Conservation (phyloP, 306 rosid species). For the Rubus idaeus region DNA sequence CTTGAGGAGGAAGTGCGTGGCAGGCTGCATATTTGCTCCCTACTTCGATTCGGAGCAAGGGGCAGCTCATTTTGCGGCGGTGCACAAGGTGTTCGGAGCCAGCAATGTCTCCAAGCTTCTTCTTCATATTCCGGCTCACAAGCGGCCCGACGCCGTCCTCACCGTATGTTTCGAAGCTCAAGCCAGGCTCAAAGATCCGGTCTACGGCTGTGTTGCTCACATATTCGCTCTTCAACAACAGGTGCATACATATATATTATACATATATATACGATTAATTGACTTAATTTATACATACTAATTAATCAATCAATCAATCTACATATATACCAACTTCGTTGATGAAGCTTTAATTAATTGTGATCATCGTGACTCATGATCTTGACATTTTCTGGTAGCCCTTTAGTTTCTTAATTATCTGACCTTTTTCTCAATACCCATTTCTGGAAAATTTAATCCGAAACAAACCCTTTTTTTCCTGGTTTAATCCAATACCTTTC, state of each 20-base stretch:
- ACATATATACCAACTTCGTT: slow-evolving; percentile 5
- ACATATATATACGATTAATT: background rate
- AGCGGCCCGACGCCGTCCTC: slow-evolving; percentile 81
- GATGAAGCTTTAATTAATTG: background rate
- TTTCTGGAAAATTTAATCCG: background rate
- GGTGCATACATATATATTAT: slow-evolving; percentile 33
- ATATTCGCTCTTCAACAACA: slow-evolving; percentile 93
- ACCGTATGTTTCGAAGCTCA: slow-evolving; percentile 92
- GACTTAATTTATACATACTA: background rate
- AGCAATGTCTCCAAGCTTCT: slow-evolving; percentile 93
- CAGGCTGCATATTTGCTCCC: slow-evolving; percentile 84
- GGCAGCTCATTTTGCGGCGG: slow-evolving; percentile 83
- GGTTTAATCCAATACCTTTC: background rate
- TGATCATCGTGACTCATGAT: slow-evolving; percentile 1
- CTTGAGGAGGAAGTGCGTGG: slow-evolving; percentile 73
- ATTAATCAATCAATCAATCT: background rate
- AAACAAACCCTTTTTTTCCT: background rate
- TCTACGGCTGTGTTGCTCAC: slow-evolving; percentile 91
- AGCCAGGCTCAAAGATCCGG: slow-evolving; percentile 83
- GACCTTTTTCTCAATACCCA: background rate
- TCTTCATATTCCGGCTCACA: slow-evolving; percentile 64
- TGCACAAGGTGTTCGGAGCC: slow-evolving; percentile 93
- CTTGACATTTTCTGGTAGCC: background rate
- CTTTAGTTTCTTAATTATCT: background rate
- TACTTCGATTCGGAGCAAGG: slow-evolving; percentile 96